Base-by-base conservation (phyloP, 2,329 filamentous ascomycete species). In the Fusarium sulawesiense region DNA sequence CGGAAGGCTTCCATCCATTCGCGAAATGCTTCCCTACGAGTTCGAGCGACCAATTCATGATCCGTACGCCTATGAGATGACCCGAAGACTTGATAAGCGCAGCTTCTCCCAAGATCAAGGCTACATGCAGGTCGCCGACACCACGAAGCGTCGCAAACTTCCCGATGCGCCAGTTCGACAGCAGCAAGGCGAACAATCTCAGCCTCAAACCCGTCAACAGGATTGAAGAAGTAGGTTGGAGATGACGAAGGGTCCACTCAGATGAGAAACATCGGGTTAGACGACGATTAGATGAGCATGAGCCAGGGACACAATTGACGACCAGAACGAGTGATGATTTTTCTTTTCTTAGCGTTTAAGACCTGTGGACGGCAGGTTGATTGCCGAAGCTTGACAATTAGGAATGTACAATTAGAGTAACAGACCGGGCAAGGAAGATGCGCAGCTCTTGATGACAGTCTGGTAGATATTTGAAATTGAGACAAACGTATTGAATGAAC, bases 131-230 rank as follows among this genome's bases (percentile, higher is more conserved):
- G 23, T 14, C 23, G n/a, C 49, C 27, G 29, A 48, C 18, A 32
- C 53, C 13, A 27, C 40, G 20, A 70, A 70, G 64, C 64, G 68
- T 25, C 59, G 51, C 34, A 53, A 32, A 25, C 68, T 70, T 48
- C 54, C 68, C 16, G 54, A 60, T 6, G 49, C 29, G 18, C 42
- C 48, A 37, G 27, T 25, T 18, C 13, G 23, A 4, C 55, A 16
- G 3, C 50, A 29, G 27, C 23, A 50, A 10, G 49, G 30, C 10
- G 34, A 53, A 29, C 13, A 12, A 23, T 25, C 42, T 13, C 34
- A 16, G 8, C 18, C 23, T 30, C 32, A 37, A 37, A 4, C 2
- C 18, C 34, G 13, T 13, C 44, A 55, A 42, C 40, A 44, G 13
- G 21, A 57, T 14, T 41, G 18, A 60, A 49, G 32, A 18, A 34